Evolutionary conservation across 306 rosid genomes (phyloP), one percentile per base, ranked within the genome.

Genomic region (Gastrolobium villosum): DNA sequence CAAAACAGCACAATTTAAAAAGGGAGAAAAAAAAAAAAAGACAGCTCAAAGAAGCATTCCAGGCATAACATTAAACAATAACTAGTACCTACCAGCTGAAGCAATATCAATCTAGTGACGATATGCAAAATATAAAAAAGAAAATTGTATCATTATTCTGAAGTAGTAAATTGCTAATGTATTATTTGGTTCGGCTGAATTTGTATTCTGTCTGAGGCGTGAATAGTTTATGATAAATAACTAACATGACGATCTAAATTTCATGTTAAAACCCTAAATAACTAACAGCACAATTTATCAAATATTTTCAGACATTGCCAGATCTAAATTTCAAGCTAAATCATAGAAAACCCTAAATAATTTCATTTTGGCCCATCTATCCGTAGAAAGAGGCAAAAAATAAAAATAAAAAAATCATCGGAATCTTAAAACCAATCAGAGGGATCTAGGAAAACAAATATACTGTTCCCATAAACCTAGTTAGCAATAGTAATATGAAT

Each of bases 1-100:
- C 81, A 53, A 14, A 43, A 36, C 52, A 63, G 30, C 10, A 39
- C 39, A 30, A 73, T 7, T 20, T 13, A 57, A 43, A 20, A n/a
- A 48, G 11, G 26, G 41, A 8, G 60, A 2, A 48, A 10, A 0
- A 40, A 65, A 65, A 40, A 7, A 41, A 20, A 20, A 65, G 55
- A 63, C 9, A 62, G 60, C 14, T 63, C n/a, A 10, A 63, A 63
- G 11, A 48, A 65, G 56, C 56, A 7, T 34, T 41, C 14, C 35
- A 76, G 20, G 66, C 74, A 68, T 40, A 30, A 32, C 67, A 43
- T 66, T 54, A 54, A n/a, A 43, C 66, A 66, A 9, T 44, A 66
- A 55, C 67, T 36, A 46, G 7, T 40, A 35, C 56, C 45, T 5
- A 48, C 54, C 64, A 40, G 43, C 40, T 28, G 6, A 49, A 34